A percentile compares a stretch with the other conserved stretches of the same genome.
Evolutionary conservation across 192 early-diverging fungal genomes (phyloP).

Genomic region (Haplosporangium gracile): DNA sequence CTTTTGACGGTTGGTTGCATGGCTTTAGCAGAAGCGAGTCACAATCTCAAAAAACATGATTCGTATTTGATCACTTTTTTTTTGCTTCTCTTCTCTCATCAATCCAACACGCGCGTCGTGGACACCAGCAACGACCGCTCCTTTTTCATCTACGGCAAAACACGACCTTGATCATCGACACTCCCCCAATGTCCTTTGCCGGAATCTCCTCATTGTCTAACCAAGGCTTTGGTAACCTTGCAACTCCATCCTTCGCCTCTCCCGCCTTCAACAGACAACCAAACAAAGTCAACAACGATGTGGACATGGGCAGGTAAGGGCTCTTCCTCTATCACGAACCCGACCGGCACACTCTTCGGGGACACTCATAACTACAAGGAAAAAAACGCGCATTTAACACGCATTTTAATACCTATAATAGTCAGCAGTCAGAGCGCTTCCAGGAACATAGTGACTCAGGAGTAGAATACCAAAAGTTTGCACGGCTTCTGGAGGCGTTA

Average conservation of each 20-base stretch:
- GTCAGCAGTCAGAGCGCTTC: slow-evolving; percentile 8
- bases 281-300: slow-evolving; percentile 23
- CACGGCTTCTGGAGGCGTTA: slow-evolving; percentile 26
- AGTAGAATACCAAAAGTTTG: slow-evolving; percentile 39
- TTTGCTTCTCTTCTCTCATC: neutral
- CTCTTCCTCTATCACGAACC: neutral
- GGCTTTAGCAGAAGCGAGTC: neutral
- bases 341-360: neutral
- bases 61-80: neutral
- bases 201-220: neutral
- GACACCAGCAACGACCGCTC: neutral
- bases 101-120: neutral
- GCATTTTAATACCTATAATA: neutral
- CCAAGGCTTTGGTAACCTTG: neutral
- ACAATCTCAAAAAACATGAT: slow-evolving; percentile 1
- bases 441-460: slow-evolving; percentile 31
- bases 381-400: neutral
- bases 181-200: neutral
- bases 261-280: slow-evolving; percentile 6
- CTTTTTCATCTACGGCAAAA: neutral
- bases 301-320: slow-evolving; percentile 32
- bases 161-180: neutral
- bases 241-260: neutral
- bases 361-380: neutral
- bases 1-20: neutral